Conservation (phyloP, 139 green algal genomes). For the Cymbomonas tetramitiformis region DNA sequence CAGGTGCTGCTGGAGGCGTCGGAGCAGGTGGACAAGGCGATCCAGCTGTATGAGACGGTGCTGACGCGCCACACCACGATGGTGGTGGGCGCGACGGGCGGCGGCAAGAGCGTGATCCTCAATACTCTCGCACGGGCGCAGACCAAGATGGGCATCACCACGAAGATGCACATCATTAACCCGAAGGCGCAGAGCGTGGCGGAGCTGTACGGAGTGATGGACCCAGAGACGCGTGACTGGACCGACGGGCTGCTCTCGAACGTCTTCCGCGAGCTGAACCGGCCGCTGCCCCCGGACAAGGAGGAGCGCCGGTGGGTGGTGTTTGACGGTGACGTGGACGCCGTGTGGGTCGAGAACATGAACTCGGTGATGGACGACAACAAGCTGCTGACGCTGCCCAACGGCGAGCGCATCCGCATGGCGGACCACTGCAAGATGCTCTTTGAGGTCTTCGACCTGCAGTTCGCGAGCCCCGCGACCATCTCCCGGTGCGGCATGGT, state of each 20-base stretch:
- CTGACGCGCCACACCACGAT: conserved; percentile 72
- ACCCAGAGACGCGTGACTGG: conserved; percentile 68
- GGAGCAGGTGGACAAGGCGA: conserved; percentile 65
- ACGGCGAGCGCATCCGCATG: conserved; percentile 66
- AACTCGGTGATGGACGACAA: conserved; percentile 82
- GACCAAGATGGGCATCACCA: conserved; percentile 60
- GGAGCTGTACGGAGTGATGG: conserved; percentile 60
- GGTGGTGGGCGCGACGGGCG: conserved; percentile 66
- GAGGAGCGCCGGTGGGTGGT: conserved; percentile 51
- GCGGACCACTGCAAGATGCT: conserved; percentile 60
- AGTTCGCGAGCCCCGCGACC: conserved; percentile 56
- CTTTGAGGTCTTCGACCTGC: conserved; percentile 56
- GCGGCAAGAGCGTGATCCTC: conserved; percentile 74
- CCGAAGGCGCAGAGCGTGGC: conserved; percentile 51
- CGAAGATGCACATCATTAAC: conserved; percentile 57
- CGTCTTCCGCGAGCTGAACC: conserved; percentile 62
- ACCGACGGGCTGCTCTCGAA: conserved; percentile 66
- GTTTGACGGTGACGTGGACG: conserved; percentile 70
- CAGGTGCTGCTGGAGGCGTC: conserved; percentile 32
- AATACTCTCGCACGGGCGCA: conserved; percentile 54
- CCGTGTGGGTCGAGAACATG: conserved; percentile 81
- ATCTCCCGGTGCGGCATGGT: conserved; percentile 73
- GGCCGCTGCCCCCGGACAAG: conserved; percentile 41
- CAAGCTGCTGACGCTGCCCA: conserved; percentile 67
- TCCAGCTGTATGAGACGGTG: conserved; percentile 75